Evolutionary conservation across 805 yeast species (phyloP).

Genomic region (Hanseniaspora occidentalis): DNA sequence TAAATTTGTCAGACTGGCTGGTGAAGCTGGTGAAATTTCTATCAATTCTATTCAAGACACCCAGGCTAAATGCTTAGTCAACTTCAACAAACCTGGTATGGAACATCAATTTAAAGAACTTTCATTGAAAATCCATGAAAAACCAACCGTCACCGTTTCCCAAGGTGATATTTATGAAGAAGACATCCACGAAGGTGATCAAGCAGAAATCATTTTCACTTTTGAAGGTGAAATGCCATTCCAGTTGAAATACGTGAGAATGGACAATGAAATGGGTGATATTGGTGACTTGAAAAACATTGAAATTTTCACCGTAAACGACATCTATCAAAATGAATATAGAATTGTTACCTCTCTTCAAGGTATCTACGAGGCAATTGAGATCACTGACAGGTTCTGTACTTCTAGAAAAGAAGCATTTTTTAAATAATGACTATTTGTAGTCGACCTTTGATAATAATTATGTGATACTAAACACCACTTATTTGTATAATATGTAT

Average conservation of each 20-base stretch:
- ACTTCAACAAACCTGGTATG: constrained; percentile 33
- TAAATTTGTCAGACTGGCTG: constrained; percentile 57
- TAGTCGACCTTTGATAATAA: not conserved
- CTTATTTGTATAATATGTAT: no score
- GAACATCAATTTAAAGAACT: constrained; percentile 22
- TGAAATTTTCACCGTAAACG: constrained; percentile 42
- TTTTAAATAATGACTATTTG: not conserved
- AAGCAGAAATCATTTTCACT: constrained; percentile 71
- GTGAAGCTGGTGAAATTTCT: constrained; percentile 65
- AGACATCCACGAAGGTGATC: constrained; percentile 90
- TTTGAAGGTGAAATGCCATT: constrained; percentile 90
- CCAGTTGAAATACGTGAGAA: constrained; percentile 70
- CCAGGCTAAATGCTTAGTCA: constrained; percentile 57
- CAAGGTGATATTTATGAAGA: constrained; percentile 67
- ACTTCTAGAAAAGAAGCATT: constrained; percentile 28
- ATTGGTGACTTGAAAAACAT: constrained; percentile 35
- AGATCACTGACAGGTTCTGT: constrained; percentile 80
- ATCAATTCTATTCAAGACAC: constrained; percentile 64
- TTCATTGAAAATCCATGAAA: constrained; percentile 35
- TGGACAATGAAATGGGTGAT: constrained; percentile 28
- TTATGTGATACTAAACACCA: no score
- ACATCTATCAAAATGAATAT: constrained; percentile 58
- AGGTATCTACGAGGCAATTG: constrained; percentile 89
- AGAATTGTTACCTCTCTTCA: constrained; percentile 69
- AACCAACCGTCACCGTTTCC: constrained; percentile 71